Base-by-base conservation (phyloP, 306 rosid genomes). In the Senna siamea region DNA sequence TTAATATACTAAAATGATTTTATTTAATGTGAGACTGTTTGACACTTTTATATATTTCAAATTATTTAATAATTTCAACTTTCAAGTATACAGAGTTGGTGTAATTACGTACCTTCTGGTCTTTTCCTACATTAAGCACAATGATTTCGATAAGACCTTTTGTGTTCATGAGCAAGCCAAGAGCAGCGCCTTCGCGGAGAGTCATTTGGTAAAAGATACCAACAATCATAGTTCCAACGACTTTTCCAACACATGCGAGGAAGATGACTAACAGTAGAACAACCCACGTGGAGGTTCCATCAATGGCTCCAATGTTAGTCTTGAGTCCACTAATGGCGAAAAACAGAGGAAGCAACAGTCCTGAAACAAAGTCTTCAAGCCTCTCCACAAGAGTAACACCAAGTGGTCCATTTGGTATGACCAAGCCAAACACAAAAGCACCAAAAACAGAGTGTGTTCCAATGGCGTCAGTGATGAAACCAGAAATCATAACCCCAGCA, bases 391-490 rank as follows among this genome's bases (percentile, higher is more conserved):
- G 92, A 18, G 96, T 86, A 13, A 86, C 81, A 0, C 98, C 94
- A 5, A 92, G 92, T 0, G 99, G 94, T 10, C 99, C 97, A 50
- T 72, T 94, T 7, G 99, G 99, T n/a, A 94, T 92, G 3, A 87
- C 83, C 57, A 94, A 73, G 11, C 99, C 99, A 66, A 92, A 94
- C 54, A 89, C 92, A 64, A 94, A 94, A 23, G 97, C 97, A 2
- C 99, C 99, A 19, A 94, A 92, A 34, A 94, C 96, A 8, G 97
- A 82, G 40, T 94, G 97, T 15, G 97, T 92, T 20, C 99, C 99
- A 48, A 94, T 84, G 11, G 96, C 97, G 73, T 94, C 99, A 1
- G 99, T 94, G 48, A 92, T 57, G 69, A 94, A 94, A 9, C 99
- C 99, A 0, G 95, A 76, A 41, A 94, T 59, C 98, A 94, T 92